These are phyloP conservation scores for Gonapodya prolifera DNA, from an alignment of 192 early-diverging fungal species.

Conservation along the genomic window DNA sequence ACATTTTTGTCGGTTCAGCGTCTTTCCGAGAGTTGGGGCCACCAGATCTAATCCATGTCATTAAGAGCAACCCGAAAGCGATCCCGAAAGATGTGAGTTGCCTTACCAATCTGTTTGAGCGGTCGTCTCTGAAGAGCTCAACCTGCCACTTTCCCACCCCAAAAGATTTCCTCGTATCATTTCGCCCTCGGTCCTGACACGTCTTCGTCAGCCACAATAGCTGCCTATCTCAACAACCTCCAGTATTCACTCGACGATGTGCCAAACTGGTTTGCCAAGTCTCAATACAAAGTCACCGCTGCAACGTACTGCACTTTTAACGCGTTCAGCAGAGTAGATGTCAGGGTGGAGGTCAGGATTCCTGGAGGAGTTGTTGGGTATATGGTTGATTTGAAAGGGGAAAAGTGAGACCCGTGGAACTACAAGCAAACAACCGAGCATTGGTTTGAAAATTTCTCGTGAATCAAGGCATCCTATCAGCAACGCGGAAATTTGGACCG, in stretches of 20 bases:
- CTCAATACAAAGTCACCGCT: constrained; percentile 49
- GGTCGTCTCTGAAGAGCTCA: constrained; percentile 7
- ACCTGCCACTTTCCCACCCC: background rate
- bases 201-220: constrained; percentile 90
- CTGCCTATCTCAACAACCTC: constrained; percentile 92
- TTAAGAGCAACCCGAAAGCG: constrained; percentile 78
- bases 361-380: constrained; percentile 96
- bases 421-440: too few relatives aligned
- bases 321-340: constrained; percentile 90
- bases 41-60: constrained; percentile 92
- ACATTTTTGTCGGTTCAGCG: constrained; percentile 17
- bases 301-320: constrained; percentile 91
- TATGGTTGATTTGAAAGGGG: constrained; percentile 75
- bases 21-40: constrained; percentile 74
- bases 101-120: background rate
- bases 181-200: constrained; percentile 49
- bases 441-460: too few relatives aligned
- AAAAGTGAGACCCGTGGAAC: constrained; percentile 41
- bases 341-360: constrained; percentile 96
- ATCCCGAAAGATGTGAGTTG: constrained; percentile 55
- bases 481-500: constrained; percentile 68
- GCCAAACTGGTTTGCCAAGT: constrained; percentile 20
- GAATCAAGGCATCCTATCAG: constrained; percentile 10
- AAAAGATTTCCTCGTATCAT: constrained; percentile 62
- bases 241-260: constrained; percentile 62